These are phyloP conservation scores for Verruconis gallopava DNA, from an alignment of 2,329 filamentous ascomycete species.

Conservation along the genomic window DNA sequence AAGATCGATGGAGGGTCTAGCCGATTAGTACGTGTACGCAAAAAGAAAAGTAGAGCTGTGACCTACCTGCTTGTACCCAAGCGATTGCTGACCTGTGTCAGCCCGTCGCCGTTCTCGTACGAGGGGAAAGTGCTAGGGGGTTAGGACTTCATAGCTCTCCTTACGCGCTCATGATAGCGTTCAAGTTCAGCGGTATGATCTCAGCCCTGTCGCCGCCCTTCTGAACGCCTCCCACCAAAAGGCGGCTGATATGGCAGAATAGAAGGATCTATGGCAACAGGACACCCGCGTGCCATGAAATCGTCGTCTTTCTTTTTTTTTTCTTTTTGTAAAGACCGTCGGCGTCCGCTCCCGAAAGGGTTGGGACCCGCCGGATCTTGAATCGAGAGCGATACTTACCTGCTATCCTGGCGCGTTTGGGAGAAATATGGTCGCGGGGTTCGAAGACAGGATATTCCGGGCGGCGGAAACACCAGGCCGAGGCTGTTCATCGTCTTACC, in stretches of 20 bases:
- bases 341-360: no score
- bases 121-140: background rate
- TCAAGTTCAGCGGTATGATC: constrained; percentile 12
- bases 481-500: constrained; percentile 9
- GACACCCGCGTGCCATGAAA: constrained; percentile 11
- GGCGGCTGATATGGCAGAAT: no score
- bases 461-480: no score
- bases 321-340: background rate
- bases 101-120: background rate
- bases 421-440: background rate
- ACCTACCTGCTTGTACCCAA: constrained; percentile 10
- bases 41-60: background rate
- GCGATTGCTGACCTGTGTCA: constrained; percentile 7
- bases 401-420: constrained; percentile 6
- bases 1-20: constrained; percentile 9
- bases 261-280: constrained; percentile 2
- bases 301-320: constrained; percentile 2
- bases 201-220: constrained; percentile 9
- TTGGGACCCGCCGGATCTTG: background rate
- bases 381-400: constrained; percentile 10
- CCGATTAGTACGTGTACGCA: background rate
- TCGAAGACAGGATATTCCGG: no score
- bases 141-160: constrained; percentile 11
- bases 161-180: constrained; percentile 12
- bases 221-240: background rate